Base-by-base conservation (phyloP, 768 basidiomycete species). In the Agaricus sinodeliciosus region DNA sequence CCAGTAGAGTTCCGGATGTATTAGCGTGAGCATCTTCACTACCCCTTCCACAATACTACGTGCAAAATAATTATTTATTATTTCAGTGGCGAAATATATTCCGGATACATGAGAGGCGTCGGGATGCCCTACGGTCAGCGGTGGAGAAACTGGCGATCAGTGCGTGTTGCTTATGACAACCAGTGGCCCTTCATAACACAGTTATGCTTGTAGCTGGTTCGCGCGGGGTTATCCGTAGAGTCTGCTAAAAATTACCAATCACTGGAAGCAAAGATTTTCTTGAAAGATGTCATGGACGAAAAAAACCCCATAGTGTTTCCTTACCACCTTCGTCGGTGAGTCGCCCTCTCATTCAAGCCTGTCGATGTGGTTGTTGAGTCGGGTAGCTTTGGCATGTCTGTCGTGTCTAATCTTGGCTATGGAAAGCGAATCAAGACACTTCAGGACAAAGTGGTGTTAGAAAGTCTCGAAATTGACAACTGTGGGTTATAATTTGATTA, bases 71-170 rank as follows among this genome's bases (percentile, higher is more conserved):
- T 19, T 26, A 18, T 42, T 11, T 27, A 2, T 4, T 9, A 7
- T 15, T 5, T 16, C 27, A 50, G 49, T 6, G 59, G 63, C 4
- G 67, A 69, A 51, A 65, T 69, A 3, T 54, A 67, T 25, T 63
- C 66, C 4, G 60, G 60, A 2, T 62, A 64, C 2, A 65, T 69
- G 66, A 49, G 67, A 43, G 69, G 67, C 1, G 57, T 67, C 9
- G 60, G 58, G 5, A 67, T 69, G 65, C 63, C 65, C 0, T 65
- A 67, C 49, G 65, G 65, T 4, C 54, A 58, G 35, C 56, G 60
- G 16, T 70, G 67, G 62, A 60, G 66, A 16, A 64, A 62, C 35
- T 70, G 67, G 67, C 57, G 65, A 58, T 60, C 64, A 27, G 68
- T 67, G 34, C 37, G 65, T 56, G n/a, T 5, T 2, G 49, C 13